Evolutionary conservation across 2,329 filamentous ascomycete genomes (phyloP), one percentile per base, ranked within the genome.

Genomic region (Didymella arachidicola): DNA sequence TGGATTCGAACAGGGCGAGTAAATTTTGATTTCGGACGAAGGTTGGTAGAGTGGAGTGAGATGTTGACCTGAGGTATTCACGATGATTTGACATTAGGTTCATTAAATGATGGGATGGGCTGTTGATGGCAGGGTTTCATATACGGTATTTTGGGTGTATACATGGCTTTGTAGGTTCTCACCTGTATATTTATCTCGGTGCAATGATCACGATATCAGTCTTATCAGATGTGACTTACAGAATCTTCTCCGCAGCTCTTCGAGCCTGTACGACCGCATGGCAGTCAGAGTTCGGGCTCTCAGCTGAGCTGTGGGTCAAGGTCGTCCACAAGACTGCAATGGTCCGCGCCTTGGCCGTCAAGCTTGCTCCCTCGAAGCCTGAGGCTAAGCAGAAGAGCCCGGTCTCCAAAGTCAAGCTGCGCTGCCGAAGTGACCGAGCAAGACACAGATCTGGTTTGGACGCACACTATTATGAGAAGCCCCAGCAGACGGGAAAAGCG

Each of bases 21-120:
- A 58, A 58, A 39, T 27, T 39, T 30, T 58, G 50, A 58, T n/a
- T 26, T 0, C 6, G 7, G 26, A 39, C 10, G 1, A 4, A 14
- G 18, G 8, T 34, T 18, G 39, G 18, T 1, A 16, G 10, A n/a
- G 16, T 12, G 10, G 27, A 48, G 10, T 41, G 44, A 22, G 49
- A 57, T 36, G 43, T 29, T 4, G 38, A 43, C n/a, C 19, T 44
- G n/a, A 7, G 43, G 4, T 44, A 39, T 38, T 53, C 49, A 4
- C n/a, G 25, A 26, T 53, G 8, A 19, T 11, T 4, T 19, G 18
- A 8, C 16, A 22, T 10, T 39, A 10, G 7, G n/a, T 11, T 19
- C 7, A 2, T 8, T n/a, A 4, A 7, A 5, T 6, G 18, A 34
- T 10, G 11, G 10, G 16, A 5, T 11, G 7, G 11, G 19, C 2